Evolutionary conservation across 225 moss, liverwort and hornwort species (phyloP), one percentile per base, ranked within the genome.

Genomic region (Thuidium tamariscinum): DNA sequence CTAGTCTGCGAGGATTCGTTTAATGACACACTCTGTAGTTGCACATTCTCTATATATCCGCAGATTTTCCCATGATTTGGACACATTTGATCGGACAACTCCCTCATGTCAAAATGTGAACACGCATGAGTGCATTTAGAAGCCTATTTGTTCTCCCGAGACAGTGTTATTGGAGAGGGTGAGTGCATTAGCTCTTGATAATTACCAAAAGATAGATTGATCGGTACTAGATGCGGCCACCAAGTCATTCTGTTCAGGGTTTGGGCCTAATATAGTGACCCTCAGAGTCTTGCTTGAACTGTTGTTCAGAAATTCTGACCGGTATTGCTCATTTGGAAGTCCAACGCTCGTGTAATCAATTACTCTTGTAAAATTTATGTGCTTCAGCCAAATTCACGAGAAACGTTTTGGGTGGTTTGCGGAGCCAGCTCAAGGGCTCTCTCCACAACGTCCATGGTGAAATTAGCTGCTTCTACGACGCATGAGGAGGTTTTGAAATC

Each of bases 401-500:
- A 88, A 82, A 70, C 82, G 36, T 75, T 90, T 59, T 92, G 89
- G 90, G 86, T 84, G 67, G 76, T 89, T 70, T 80, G 77, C 63
- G 89, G 83, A 73, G 91, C 70, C 60, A 85, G 90, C 70, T 52
- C 77, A 60, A 89, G 88, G 88, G 61, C 86, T 60, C 83, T 89
- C 44, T 88, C 54, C 77, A 88, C 86, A n/a, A 77, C 67, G 81
- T 81, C 86, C 29, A 70, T 56, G 84, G 74, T 80, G 61, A 80
- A 87, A 36, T 74, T 60, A 61, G 48, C 76, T 82, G 82, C 82
- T 75, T 83, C 89, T 57, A 82, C 89, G 73, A 81, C 81, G 52
- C 86, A 86, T 59, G 88, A 90, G 67, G 90, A 84, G 87, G 85
- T 89, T 87, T 44, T 42, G 46, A 86, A 91, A 71, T 39, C 81